Base-by-base conservation (phyloP, 1,139 yeast species). In the Wickerhamomyces sp. region DNA sequence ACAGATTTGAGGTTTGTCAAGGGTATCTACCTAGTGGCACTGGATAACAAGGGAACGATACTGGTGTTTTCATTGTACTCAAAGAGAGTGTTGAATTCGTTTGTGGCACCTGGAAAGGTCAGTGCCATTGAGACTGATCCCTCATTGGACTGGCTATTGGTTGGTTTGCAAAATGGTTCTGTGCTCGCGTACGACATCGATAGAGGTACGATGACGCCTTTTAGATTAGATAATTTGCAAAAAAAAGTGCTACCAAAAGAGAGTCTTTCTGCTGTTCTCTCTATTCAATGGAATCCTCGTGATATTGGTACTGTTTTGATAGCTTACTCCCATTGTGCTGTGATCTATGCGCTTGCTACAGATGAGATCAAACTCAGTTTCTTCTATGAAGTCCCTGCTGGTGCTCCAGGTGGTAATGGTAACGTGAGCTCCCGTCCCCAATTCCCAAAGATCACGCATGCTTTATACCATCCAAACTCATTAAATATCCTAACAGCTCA, bases 401-500 rank as follows among this genome's bases (percentile, higher is more conserved):
- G 72, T 28, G 81, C 84, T 0, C 75, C 78, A 1, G 84, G 84
- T 20, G 85, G 83, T 9, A 77, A 72, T 32, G 73, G 68, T 33
- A 62, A 72, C 2, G 68, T 73, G 6, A 58, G 64, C n/a, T 45
- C 40, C 35, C 47, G 47, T 19, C 37, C 41, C 15, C 57, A 78
- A 31, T 59, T 56, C 21, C 81, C 91, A 2, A 73, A 66, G 28
- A 54, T 85, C 3, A 49, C 66, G 2, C 77, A 75, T 35, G 80
- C 96, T 0, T 66, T 77, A 27, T 91, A 86, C 75, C 96, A 89
- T 55, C 98, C 99, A 3, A 87, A 88, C 55, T 96, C 97, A 0
- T 70, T 87, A 30, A 95, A 89, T 55, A 64, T 87, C 6, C 70
- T 85, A 13, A 81, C 95, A 0, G 72, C 78, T 2, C 94, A 89